Evolutionary conservation across 2,329 filamentous ascomycete genomes (phyloP), one percentile per base, ranked within the genome.

Genomic region (Diplocarpon rosae): DNA sequence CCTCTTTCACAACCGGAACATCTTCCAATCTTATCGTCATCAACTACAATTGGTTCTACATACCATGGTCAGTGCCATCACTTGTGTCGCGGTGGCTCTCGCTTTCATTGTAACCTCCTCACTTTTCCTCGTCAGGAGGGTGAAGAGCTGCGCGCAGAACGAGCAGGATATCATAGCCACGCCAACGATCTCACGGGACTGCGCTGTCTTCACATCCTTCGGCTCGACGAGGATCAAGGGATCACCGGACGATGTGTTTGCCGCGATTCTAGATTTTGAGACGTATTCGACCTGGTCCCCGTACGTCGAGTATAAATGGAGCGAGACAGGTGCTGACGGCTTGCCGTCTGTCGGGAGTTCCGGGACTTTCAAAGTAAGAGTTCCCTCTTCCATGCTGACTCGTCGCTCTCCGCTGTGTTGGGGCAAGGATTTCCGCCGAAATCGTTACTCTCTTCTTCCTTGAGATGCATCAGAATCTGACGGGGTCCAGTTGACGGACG

Each of bases 231-330:
- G 34, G 24, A 54, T 56, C 35, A 51, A 44, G 28, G 50, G 44
- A 10, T 43, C 44, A 29, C 47, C 40, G 11, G 53, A 56, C 28
- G 50, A 55, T 11, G 54, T 53, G 5, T 55, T 52, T 34, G 12
- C 33, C 12, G 43, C 44, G 1, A 40, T 57, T 5, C 32, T 43
- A 9, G 45, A 46, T 8, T 56, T 47, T 30, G 40, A 54, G n/a
- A 33, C 45, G 5, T 54, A 50, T 38, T 35, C 43, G 5, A 17
- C 28, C 13, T 49, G 42, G 43, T 42, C 43, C 24, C 24, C 46
- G 3, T 43, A 44, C 28, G 40, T 39, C n/a, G 27, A 50, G n/a
- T 56, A 51, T 29, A 42, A 49, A 28, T 56, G 49, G 45, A 32
- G 50, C 2, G 29, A 45, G 28, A 32, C 33, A 11, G 34, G 39